Conservation (phyloP, 176 grass and related monocot species). For the Puccinellia tenuiflora region DNA sequence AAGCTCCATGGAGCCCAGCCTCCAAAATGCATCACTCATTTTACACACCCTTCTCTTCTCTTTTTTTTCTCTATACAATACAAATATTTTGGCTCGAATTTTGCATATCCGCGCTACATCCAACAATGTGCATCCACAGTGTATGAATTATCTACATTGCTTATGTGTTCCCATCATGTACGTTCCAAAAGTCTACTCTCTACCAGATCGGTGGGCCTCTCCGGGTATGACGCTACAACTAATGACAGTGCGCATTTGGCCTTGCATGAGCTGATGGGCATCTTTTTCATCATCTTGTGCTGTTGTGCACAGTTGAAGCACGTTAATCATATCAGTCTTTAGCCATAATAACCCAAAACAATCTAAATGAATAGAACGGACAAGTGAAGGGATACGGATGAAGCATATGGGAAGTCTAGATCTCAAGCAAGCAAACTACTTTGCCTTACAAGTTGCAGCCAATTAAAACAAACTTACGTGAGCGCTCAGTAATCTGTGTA, state of each 20-base stretch:
- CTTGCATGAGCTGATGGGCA: neutral
- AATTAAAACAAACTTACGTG: neutral
- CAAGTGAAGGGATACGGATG: neutral
- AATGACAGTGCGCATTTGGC: neutral
- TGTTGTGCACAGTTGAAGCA: neutral
- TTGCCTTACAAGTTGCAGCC: neutral
- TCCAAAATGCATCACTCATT: too few relatives aligned
- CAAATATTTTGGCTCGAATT: neutral
- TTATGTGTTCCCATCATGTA: neutral
- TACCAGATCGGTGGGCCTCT: neutral
- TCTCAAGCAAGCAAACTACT: neutral
- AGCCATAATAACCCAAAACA: neutral
- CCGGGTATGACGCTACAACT: constrained; percentile 3
- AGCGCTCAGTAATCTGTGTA: neutral
- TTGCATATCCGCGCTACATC: neutral
- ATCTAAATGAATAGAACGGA: neutral
- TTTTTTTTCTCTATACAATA: too few relatives aligned
- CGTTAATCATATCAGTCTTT: neutral
- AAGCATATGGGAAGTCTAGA: neutral
- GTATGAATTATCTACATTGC: neutral
- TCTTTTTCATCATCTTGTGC: neutral
- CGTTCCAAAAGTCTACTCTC: neutral
- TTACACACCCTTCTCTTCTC: too few relatives aligned
- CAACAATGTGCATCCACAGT: neutral
- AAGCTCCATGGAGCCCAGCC: too few relatives aligned